Percentiles rank a stretch among this genome's conserved stretches.
Conservation (phyloP, 1,139 yeast species). For the Yamadazyma sp. region DNA sequence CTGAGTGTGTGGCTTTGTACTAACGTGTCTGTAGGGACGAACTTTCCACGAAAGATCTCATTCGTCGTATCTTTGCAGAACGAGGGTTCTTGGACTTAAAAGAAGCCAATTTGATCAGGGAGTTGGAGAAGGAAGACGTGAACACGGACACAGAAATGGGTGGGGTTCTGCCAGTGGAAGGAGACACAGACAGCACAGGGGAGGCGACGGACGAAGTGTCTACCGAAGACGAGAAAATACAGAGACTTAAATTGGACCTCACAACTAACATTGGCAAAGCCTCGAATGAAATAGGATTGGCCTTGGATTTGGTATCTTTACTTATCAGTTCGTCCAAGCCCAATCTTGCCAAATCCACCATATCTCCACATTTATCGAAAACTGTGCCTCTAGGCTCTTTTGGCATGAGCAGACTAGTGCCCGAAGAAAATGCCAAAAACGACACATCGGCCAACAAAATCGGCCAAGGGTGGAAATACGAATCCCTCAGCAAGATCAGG, state of each 20-base stretch:
- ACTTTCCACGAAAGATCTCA: conserved; percentile 38
- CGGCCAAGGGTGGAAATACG: conserved; percentile 86
- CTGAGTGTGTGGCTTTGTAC: conserved; percentile 14
- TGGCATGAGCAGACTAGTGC: conserved; percentile 57
- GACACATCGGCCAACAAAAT: conserved; percentile 38
- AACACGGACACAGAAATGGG: conserved; percentile 9
- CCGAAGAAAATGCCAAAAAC: conserved; percentile 21
- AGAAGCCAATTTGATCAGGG: conserved; percentile 49
- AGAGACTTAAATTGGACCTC: conserved; percentile 56
- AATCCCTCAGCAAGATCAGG: conserved; percentile 62
- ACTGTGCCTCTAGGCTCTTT: conserved; percentile 80
- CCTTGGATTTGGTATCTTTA: conserved; percentile 84
- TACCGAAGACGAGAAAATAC: conserved; percentile 44
- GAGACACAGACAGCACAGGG: conserved; percentile 9
- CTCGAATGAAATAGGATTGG: conserved; percentile 82
- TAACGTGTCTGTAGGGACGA: conserved; percentile 27
- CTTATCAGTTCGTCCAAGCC: conserved; percentile 82
- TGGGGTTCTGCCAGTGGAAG: conserved; percentile 9
- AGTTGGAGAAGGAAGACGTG: conserved; percentile 15
- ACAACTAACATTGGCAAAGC: conserved; percentile 63
- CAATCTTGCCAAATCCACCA: conserved; percentile 79
- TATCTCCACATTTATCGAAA: conserved; percentile 83
- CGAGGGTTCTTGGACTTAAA: conserved; percentile 49
- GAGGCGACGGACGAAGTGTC: neutral
- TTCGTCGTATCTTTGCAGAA: conserved; percentile 41